These are phyloP conservation scores for Isochrysis galbana DNA, from an alignment of 78 protist species.

Conservation along the genomic window DNA sequence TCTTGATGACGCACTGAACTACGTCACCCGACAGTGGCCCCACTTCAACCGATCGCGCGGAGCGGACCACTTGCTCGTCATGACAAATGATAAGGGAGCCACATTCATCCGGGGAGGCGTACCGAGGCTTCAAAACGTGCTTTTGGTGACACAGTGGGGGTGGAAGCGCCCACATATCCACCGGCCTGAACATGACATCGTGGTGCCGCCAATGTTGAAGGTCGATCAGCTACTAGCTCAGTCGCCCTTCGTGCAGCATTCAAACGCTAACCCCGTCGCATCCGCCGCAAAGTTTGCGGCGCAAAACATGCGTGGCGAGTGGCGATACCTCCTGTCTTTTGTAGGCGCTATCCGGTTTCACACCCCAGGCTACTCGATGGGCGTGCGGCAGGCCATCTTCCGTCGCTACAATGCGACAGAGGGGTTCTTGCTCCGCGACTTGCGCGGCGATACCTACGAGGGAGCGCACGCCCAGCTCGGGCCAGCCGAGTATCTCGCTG, in stretches of 20 bases:
- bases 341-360: slow-evolving; percentile 1
- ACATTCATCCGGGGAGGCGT: slow-evolving; percentile 10
- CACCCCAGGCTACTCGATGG: slow-evolving; percentile 21
- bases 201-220: slow-evolving; percentile 15
- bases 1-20: neutral
- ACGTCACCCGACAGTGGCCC: neutral
- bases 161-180: slow-evolving; percentile 5
- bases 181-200: neutral
- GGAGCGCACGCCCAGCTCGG: neutral
- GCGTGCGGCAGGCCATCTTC: neutral
- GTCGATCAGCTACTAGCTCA: neutral
- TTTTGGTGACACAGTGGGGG: neutral
- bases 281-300: neutral
- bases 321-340: slow-evolving; percentile 12
- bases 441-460: neutral
- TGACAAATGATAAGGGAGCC: slow-evolving; percentile 13
- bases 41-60: neutral
- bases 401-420: neutral
- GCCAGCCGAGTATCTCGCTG: neutral
- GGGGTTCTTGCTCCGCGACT: slow-evolving; percentile 22
- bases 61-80: slow-evolving; percentile 2
- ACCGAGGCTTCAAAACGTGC: neutral
- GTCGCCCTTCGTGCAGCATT: neutral
- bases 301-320: neutral
- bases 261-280: neutral